Percentiles rank a stretch among this genome's conserved stretches.
Evolutionary conservation across 2,329 filamentous ascomycete genomes (phyloP).

Genomic region (Diplodia mutila): DNA sequence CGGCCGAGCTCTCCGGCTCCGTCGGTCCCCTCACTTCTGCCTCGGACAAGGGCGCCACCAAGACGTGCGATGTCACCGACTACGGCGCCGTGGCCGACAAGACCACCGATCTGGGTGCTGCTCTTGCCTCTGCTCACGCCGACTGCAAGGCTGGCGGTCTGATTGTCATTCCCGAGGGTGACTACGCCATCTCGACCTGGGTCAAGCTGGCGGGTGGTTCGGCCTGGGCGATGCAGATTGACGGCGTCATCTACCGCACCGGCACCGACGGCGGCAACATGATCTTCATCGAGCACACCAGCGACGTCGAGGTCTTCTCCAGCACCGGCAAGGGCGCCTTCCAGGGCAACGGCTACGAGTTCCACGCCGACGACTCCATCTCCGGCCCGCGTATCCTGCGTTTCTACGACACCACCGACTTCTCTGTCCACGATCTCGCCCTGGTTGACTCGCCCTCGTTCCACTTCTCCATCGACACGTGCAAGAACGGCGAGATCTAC

Average conservation of each 20-base stretch:
- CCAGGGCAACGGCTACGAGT: conserved; percentile 57
- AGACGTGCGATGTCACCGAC: conserved; percentile 57
- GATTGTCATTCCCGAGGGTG: conserved; percentile 51
- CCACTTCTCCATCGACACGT: conserved; percentile 57
- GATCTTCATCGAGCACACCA: conserved; percentile 55
- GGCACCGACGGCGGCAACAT: conserved; percentile 57
- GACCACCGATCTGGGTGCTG: conserved; percentile 55
- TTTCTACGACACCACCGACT: conserved; percentile 50
- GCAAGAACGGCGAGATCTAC: conserved; percentile 58
- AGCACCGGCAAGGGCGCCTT: conserved; percentile 56
- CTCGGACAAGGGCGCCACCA: conserved; percentile 50
- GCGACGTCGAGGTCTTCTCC: conserved; percentile 60
- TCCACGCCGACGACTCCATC: conserved; percentile 48
- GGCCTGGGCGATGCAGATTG: conserved; percentile 56
- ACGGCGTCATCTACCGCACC: conserved; percentile 58
- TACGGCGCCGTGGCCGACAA: conserved; percentile 58
- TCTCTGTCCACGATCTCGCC: conserved; percentile 55
- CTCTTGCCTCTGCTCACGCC: conserved; percentile 53
- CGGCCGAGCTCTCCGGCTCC: conserved; percentile 40
- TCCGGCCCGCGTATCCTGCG: conserved; percentile 52
- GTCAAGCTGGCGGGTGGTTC: conserved; percentile 53
- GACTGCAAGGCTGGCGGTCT: conserved; percentile 57
- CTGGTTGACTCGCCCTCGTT: conserved; percentile 56
- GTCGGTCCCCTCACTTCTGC: conserved; percentile 39
- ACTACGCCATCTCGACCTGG: conserved; percentile 57